Evolutionary conservation across 306 rosid species (phyloP).

Genomic region (Lathyrus oleraceus): DNA sequence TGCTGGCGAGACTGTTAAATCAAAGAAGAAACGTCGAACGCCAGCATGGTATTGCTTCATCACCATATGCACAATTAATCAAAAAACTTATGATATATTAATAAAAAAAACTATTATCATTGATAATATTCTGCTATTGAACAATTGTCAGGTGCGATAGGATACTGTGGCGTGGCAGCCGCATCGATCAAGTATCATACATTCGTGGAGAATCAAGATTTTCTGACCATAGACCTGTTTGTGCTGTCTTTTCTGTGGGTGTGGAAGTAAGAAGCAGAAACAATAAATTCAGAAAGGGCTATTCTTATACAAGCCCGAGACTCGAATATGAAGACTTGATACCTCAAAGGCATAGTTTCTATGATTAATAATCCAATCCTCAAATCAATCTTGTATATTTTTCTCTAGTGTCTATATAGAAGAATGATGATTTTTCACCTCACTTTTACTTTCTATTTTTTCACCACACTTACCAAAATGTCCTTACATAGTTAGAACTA

Average conservation of each 20-base stretch:
- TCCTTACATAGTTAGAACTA: constrained; percentile 31
- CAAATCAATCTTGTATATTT: constrained; percentile 42
- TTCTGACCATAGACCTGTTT: constrained; percentile 88
- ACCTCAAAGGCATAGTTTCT: constrained; percentile 82
- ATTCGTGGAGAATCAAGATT: constrained; percentile 81
- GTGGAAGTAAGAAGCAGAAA: constrained; percentile 59
- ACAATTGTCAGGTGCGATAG: constrained; percentile 71
- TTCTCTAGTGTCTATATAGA: constrained; percentile 39
- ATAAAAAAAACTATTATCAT: background rate
- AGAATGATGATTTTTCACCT: constrained; percentile 8
- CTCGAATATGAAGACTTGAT: constrained; percentile 62
- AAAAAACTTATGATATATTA: background rate
- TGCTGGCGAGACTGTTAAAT: constrained; percentile 76
- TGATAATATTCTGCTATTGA: constrained; percentile 17
- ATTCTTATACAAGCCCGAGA: constrained; percentile 61
- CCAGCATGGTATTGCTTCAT: constrained; percentile 68
- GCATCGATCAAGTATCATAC: constrained; percentile 68
- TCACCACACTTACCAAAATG: constrained; percentile 19
- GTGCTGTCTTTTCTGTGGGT: constrained; percentile 69
- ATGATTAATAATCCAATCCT: constrained; percentile 41
- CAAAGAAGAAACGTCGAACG: constrained; percentile 86
- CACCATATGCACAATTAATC: background rate
- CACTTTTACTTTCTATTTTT: constrained; percentile 17
- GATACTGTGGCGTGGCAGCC: constrained; percentile 77
- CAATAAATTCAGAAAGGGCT: constrained; percentile 69